These are phyloP conservation scores for Dryadomyces sulphureus DNA, from an alignment of 2,329 filamentous ascomycete genomes.

Conservation along the genomic window DNA sequence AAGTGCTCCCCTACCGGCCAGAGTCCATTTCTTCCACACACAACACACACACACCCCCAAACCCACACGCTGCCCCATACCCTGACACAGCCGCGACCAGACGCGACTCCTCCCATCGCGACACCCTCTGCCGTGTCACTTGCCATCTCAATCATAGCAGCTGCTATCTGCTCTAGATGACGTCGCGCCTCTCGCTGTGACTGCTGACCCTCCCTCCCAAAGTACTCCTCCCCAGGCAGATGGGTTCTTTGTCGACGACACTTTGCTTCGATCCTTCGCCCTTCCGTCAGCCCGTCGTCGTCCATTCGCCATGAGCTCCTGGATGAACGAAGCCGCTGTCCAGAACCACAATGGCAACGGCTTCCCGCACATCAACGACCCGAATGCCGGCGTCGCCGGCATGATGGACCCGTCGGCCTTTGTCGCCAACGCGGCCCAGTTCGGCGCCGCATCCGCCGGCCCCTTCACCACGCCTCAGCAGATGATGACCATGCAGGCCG, in stretches of 20 bases:
- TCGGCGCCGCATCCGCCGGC: conserved; percentile 35
- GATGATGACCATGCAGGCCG: conserved; percentile 53
- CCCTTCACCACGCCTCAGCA: conserved; percentile 44
- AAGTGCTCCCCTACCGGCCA: conserved; percentile 2
- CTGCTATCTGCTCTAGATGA: conserved; percentile 26
- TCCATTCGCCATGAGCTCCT: conserved; percentile 46
- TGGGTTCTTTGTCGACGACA: conserved; percentile 18
- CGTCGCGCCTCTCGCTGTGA: conserved; percentile 24
- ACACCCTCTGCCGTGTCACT: conserved; percentile 31
- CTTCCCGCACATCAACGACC: conserved; percentile 50
- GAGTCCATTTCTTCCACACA: conserved; percentile 6
- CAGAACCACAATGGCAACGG: conserved; percentile 57
- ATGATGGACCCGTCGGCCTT: conserved; percentile 55
- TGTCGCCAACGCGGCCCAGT: conserved; percentile 44
- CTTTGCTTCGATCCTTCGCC: not conserved
- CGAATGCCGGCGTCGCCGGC: conserved; percentile 31
- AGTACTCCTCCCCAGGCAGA: conserved; percentile 26
- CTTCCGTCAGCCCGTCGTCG: conserved; percentile 14
- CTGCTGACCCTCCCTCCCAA: conserved; percentile 27
- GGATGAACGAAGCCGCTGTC: conserved; percentile 56
- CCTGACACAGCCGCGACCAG: conserved; percentile 25
- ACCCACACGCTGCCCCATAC: conserved; percentile 17
- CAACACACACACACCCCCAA: conserved; percentile 7
- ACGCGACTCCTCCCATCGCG: conserved; percentile 25
- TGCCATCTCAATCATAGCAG: conserved; percentile 20